phyloP scores from a whole-genome alignment of 2,329 filamentous ascomycete genomes.

The Coleophoma crateriformis region DNA sequence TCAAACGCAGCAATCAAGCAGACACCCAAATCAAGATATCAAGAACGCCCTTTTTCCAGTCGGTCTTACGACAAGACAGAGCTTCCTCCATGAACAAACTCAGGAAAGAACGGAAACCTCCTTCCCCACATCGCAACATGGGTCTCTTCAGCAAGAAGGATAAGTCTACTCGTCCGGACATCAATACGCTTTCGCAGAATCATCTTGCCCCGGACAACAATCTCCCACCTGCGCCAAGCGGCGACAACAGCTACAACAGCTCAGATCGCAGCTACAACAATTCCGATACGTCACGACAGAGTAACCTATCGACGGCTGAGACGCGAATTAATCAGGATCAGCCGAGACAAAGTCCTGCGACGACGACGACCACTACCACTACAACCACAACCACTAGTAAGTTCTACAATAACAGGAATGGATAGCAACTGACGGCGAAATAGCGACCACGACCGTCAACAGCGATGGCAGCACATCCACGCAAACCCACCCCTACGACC shows the following conservation, averaged over 20 bases:
- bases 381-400: constrained; percentile 21
- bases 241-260: constrained; percentile 6
- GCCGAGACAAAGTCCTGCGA: constrained; percentile 9
- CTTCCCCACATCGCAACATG: neutral
- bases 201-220: neutral
- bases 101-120: neutral
- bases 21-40: no score
- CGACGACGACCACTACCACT: constrained; percentile 16
- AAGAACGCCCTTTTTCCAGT: no score
- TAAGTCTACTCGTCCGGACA: neutral
- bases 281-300: constrained; percentile 16
- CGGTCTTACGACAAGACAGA: no score
- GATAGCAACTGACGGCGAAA: constrained; percentile 2
- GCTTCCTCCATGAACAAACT: neutral
- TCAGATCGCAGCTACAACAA: constrained; percentile 10
- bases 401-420: neutral
- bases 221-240: neutral
- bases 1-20: no score
- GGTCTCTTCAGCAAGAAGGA: neutral
- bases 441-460: constrained; percentile 18
- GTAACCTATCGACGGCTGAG: constrained; percentile 9
- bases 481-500: constrained; percentile 17
- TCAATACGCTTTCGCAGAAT: neutral
- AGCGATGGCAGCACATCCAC: constrained; percentile 16
- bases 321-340: constrained; percentile 8